These are phyloP conservation scores for Exophiala aquamarina DNA, from an alignment of 2,329 filamentous ascomycete genomes.

Conservation along the genomic window DNA sequence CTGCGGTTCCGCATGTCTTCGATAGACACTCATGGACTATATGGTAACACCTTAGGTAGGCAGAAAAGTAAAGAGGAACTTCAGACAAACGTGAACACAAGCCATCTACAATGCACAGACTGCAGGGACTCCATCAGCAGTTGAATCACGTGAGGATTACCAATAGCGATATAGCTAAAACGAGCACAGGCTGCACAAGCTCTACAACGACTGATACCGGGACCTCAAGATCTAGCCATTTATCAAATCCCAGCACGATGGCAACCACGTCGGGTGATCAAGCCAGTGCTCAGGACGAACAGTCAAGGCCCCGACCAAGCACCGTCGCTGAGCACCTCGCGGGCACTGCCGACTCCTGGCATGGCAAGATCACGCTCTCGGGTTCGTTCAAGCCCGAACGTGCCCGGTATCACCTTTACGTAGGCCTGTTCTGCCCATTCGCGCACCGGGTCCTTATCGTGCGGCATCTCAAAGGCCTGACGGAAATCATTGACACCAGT, in stretches of 20 bases:
- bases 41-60: no score
- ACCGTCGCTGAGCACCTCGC: slow-evolving; percentile 24
- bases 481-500: slow-evolving; percentile 52
- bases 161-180: no score
- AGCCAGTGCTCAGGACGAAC: no score
- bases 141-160: no score
- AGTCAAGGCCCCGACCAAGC: slow-evolving; percentile 11
- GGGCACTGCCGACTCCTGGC: slow-evolving; percentile 40
- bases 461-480: slow-evolving; percentile 58
- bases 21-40: no score
- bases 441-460: slow-evolving; percentile 61
- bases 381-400: slow-evolving; percentile 52
- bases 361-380: slow-evolving; percentile 49
- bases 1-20: neutral
- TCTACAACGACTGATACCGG: neutral
- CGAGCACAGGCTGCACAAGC: no score
- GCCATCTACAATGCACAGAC: neutral
- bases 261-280: no score
- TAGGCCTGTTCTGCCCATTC: slow-evolving; percentile 65
- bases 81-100: no score
- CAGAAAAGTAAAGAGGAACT: no score
- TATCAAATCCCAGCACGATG: no score
- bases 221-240: neutral
- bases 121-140: no score
- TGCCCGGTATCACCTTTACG: slow-evolving; percentile 57